phyloP scores from a whole-genome alignment of 306 rosid species.

The Amphicarpaea edgeworthii region DNA sequence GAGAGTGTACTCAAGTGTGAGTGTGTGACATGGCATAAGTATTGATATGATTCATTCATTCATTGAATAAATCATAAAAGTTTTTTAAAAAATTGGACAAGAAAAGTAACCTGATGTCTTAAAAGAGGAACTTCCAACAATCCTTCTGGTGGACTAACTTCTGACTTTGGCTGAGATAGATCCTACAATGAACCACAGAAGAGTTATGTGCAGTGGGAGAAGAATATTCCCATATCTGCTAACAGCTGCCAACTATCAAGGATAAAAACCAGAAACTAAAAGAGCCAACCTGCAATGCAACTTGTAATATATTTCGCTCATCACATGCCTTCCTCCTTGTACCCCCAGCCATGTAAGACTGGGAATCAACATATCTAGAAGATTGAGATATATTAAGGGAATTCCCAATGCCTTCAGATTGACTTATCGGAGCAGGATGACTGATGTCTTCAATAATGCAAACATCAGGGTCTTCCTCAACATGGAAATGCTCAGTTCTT shows the following conservation, averaged over 20 bases:
- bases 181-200: constrained; percentile 61
- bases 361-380: constrained; percentile 54
- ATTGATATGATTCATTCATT: constrained; percentile 10
- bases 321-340: constrained; percentile 67
- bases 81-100: constrained; percentile 22
- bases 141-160: constrained; percentile 72
- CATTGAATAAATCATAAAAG: constrained; percentile 21
- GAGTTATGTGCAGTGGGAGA: constrained; percentile 22
- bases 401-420: constrained; percentile 50
- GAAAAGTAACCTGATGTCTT: constrained; percentile 70
- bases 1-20: constrained; percentile 1
- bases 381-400: constrained; percentile 51
- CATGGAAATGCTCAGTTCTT: constrained; percentile 54
- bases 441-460: constrained; percentile 87
- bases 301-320: constrained; percentile 67
- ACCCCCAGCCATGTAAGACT: constrained; percentile 53
- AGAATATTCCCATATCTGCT: constrained; percentile 8
- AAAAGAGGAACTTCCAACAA: constrained; percentile 69
- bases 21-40: constrained; percentile 1
- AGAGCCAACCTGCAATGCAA: constrained; percentile 80
- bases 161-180: constrained; percentile 75
- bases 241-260: constrained; percentile 27
- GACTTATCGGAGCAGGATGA: constrained; percentile 66
- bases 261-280: constrained; percentile 36
- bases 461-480: constrained; percentile 78